phyloP scores from a whole-genome alignment of 2,329 filamentous ascomycete species.

The Arthroderma uncinatum region DNA sequence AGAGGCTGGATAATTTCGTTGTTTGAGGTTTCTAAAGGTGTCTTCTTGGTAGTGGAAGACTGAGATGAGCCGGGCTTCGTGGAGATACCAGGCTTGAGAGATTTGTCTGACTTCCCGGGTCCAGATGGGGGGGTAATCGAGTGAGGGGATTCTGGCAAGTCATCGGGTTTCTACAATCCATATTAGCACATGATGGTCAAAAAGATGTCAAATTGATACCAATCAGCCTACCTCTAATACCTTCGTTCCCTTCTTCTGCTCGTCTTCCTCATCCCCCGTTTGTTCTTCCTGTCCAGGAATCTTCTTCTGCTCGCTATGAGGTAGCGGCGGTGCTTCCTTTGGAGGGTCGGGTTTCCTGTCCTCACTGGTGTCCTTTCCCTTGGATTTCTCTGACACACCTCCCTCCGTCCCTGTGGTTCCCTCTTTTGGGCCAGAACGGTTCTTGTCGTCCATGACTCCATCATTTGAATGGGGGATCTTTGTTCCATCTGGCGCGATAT shows the following conservation, averaged over 20 bases:
- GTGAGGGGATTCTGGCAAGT: constrained; percentile 67
- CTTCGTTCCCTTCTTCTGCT: constrained; percentile 37
- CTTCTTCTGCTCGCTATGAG: constrained; percentile 68
- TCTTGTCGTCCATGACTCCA: constrained; percentile 87
- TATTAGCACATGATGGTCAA: background rate
- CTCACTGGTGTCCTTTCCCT: constrained; percentile 58
- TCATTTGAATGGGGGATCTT: constrained; percentile 48
- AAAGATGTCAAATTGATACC: background rate
- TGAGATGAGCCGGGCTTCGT: constrained; percentile 28
- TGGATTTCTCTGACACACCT: constrained; percentile 78
- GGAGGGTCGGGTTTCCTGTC: constrained; percentile 72
- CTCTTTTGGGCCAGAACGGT: constrained; percentile 62
- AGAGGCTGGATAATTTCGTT: constrained; percentile 56
- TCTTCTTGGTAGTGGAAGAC: background rate
- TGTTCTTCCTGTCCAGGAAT: constrained; percentile 32
- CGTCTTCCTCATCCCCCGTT: constrained; percentile 30
- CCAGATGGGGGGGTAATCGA: constrained; percentile 60
- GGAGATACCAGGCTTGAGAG: constrained; percentile 42
- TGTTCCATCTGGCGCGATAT: constrained; percentile 33
- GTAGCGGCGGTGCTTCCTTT: constrained; percentile 72
- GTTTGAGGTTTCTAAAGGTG: constrained; percentile 18
- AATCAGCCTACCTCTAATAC: constrained; percentile 43
- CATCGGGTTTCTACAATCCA: constrained; percentile 57
- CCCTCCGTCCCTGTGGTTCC: constrained; percentile 83
- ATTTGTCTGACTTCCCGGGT: constrained; percentile 51